Conservation (phyloP, 495 filamentous ascomycete species). For the Trichocladium uniseriatum region DNA sequence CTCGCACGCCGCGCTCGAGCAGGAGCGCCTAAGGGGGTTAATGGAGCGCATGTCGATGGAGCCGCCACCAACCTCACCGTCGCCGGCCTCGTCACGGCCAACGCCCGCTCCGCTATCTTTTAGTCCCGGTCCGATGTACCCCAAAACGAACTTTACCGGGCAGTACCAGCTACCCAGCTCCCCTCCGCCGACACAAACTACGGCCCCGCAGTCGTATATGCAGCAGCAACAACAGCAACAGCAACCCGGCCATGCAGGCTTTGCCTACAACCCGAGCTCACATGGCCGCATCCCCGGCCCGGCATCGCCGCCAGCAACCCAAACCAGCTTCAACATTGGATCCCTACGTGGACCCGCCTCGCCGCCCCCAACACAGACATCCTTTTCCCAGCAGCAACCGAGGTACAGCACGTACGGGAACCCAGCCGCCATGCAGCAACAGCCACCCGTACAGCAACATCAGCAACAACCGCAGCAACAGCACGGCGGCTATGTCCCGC, state of each 20-base stretch:
- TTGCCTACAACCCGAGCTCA: conserved; percentile 39
- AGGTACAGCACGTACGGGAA: conserved; percentile 40
- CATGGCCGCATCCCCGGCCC: conserved; percentile 42
- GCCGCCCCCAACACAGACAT: conserved; percentile 44
- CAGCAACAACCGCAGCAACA: conserved; percentile 16
- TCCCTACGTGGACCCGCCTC: conserved; percentile 43
- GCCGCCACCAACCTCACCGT: conserved; percentile 35
- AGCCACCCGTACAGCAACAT: conserved; percentile 8
- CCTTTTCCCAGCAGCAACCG: conserved; percentile 28
- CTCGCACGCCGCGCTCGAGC: conserved; percentile 73
- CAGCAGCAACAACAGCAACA: conserved; percentile 23
- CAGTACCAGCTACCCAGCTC: conserved; percentile 46
- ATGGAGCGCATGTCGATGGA: conserved; percentile 96
- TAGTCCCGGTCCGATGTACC: conserved; percentile 35
- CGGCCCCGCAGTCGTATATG: conserved; percentile 27
- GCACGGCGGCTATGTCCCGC: conserved; percentile 47
- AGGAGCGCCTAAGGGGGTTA: conserved; percentile 72
- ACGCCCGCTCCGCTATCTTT: conserved; percentile 37
- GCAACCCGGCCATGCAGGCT: conserved; percentile 9
- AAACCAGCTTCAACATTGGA: conserved; percentile 38
- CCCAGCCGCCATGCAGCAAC: conserved; percentile 25
- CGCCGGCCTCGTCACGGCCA: conserved; percentile 38
- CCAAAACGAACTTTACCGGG: conserved; percentile 36
- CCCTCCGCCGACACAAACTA: conserved; percentile 40
- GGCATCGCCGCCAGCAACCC: conserved; percentile 39